A percentile compares a stretch with the other conserved stretches of the same genome.
Evolutionary conservation across 768 basidiomycete species (phyloP).

Genomic region (Pleurotus tuber-regium): DNA sequence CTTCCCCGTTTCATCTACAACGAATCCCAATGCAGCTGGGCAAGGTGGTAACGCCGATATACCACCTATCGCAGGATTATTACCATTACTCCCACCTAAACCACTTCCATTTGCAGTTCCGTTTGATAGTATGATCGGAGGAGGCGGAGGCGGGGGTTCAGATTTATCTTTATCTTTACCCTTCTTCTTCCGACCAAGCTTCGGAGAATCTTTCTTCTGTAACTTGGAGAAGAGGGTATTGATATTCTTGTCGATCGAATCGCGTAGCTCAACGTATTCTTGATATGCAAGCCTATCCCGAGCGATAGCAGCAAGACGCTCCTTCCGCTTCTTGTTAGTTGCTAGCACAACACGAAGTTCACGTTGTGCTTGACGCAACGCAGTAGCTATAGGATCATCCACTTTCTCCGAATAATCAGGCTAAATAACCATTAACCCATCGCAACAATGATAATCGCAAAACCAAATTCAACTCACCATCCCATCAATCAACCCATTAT

Average conservation of each 20-base stretch:
- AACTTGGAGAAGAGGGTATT: constrained; percentile 70
- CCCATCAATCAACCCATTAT: constrained; percentile 65
- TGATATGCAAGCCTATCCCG: constrained; percentile 87
- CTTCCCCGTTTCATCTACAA: constrained; percentile 62
- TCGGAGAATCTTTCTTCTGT: constrained; percentile 78
- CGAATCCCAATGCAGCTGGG: constrained; percentile 70
- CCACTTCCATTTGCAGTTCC: constrained; percentile 25
- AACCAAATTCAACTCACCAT: no score
- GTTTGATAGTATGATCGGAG: no score
- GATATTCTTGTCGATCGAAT: constrained; percentile 86
- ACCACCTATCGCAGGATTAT: constrained; percentile 15
- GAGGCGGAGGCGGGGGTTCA: constrained; percentile 26
- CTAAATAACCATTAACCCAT: constrained; percentile 40
- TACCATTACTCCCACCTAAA: no score
- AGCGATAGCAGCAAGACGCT: constrained; percentile 70
- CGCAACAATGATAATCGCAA: no score
- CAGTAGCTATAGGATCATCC: constrained; percentile 92
- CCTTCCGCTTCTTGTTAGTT: constrained; percentile 81
- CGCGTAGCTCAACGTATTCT: constrained; percentile 84
- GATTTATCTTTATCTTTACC: constrained; percentile 29
- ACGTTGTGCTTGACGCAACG: constrained; percentile 84
- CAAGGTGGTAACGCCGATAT: constrained; percentile 50
- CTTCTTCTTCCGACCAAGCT: constrained; percentile 80
- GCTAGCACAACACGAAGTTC: constrained; percentile 75
- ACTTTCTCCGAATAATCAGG: constrained; percentile 76